Percentiles rank a stretch among this genome's conserved stretches.
Conservation (phyloP, 148 eudicot genomes). For the Silene uniflora region DNA sequence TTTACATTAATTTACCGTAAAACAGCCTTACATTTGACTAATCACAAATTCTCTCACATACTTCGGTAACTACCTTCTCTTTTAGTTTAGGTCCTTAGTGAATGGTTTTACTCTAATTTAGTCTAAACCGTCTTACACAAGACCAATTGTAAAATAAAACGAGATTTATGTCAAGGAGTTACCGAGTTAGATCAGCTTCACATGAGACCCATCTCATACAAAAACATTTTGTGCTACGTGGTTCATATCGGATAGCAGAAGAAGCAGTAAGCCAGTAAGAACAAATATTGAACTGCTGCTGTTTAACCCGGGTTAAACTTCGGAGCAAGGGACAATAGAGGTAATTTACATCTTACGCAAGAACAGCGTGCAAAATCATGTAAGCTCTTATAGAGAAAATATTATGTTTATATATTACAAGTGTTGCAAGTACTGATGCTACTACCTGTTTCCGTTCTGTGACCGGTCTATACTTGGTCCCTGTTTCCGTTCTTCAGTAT, state of each 20-base stretch:
- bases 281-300: not conserved
- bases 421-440: slow-evolving; percentile 14
- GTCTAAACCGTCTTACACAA: no score
- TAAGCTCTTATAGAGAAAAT: slow-evolving; percentile 6
- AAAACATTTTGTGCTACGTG: not conserved
- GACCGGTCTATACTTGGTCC: slow-evolving; percentile 52
- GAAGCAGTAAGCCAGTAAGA: slow-evolving; percentile 11
- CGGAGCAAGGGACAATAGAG: not conserved
- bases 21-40: no score
- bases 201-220: not conserved
- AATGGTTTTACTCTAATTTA: no score
- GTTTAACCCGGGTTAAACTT: slow-evolving; percentile 6
- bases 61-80: no score
- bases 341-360: slow-evolving; percentile 21
- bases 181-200: not conserved
- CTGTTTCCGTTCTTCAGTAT: slow-evolving; percentile 82
- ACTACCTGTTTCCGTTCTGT: not conserved
- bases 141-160: no score
- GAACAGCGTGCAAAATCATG: slow-evolving; percentile 25
- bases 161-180: no score
- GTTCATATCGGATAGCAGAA: not conserved
- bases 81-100: no score
- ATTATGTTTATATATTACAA: slow-evolving; percentile 10
- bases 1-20: no score
- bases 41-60: no score